phyloP scores from a whole-genome alignment of 352 stramenopile species.

The Phytophthora parvispora region DNA sequence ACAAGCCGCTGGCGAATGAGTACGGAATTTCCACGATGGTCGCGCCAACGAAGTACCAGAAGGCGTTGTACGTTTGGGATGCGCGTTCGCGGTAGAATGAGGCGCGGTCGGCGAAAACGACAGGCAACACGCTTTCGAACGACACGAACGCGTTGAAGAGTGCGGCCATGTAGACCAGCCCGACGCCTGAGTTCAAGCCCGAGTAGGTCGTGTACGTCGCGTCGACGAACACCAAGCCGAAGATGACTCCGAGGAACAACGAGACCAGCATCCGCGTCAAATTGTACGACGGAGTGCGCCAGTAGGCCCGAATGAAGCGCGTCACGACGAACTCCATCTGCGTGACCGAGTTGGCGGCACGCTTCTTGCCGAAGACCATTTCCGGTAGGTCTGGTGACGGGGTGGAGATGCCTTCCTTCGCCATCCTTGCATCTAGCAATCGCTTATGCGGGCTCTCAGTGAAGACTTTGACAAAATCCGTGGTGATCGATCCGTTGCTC shows the following conservation, averaged over 20 bases:
- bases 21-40: conserved; percentile 88
- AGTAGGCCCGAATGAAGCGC: too few species aligned
- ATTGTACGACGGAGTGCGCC: too few species aligned
- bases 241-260: conserved; percentile 31
- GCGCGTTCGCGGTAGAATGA: conserved; percentile 92
- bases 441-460: too few species aligned
- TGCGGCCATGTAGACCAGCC: conserved; percentile 60
- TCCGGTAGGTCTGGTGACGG: too few species aligned
- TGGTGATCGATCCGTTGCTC: too few species aligned
- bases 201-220: conserved; percentile 51
- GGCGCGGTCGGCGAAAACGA: conserved; percentile 30
- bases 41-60: conserved; percentile 79
- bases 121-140: conserved; percentile 35
- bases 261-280: conserved; percentile 64
- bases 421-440: too few species aligned
- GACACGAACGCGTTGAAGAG: conserved; percentile 82
- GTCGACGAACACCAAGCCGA: conserved; percentile 73
- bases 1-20: background rate
- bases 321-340: too few species aligned
- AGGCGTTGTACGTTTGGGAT: conserved; percentile 91
- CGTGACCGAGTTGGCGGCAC: too few species aligned
- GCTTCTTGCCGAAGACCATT: too few species aligned
- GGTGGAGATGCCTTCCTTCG: too few species aligned
- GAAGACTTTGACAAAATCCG: too few species aligned
- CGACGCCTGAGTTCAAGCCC: conserved; percentile 41